These are phyloP conservation scores for Pterocarpus macrocarpus DNA, from an alignment of 306 rosid genomes.

Conservation along the genomic window DNA sequence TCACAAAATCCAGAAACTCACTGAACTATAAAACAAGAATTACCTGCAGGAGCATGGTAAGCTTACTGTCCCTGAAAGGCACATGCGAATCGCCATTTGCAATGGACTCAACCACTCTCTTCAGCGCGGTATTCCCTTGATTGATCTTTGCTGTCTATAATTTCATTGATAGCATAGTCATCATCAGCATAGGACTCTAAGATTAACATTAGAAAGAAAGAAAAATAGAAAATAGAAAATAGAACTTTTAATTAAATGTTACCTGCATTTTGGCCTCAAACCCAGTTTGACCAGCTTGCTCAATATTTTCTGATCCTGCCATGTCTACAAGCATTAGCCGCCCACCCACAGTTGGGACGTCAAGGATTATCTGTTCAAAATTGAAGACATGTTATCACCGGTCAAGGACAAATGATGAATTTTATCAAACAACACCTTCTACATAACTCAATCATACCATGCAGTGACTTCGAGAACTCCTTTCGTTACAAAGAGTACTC, in stretches of 20 bases:
- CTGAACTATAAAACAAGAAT: constrained; percentile 12
- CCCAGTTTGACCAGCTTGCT: constrained; percentile 98
- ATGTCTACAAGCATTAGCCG: constrained; percentile 96
- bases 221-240: neutral
- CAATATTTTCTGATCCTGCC: constrained; percentile 99
- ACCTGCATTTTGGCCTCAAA: constrained; percentile 99
- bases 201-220: neutral
- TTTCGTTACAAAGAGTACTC: constrained; percentile 94
- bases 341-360: constrained; percentile 97
- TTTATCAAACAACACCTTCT: constrained; percentile 23
- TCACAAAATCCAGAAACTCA: constrained; percentile 28
- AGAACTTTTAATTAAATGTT: constrained; percentile 12
- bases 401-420: neutral
- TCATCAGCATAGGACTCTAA: constrained; percentile 33
- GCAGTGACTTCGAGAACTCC: constrained; percentile 99
- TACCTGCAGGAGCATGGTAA: constrained; percentile 99
- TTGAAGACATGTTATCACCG: constrained; percentile 27
- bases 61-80: constrained; percentile 97
- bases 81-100: constrained; percentile 99
- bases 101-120: constrained; percentile 97
- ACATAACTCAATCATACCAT: constrained; percentile 62
- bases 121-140: constrained; percentile 93
- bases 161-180: constrained; percentile 35
- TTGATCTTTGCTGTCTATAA: constrained; percentile 92
- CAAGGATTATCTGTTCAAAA: constrained; percentile 79